Percentiles rank a stretch among this genome's conserved stretches.
Conservation (phyloP, 2,329 filamentous ascomycete species). For the Penicillium sp. region DNA sequence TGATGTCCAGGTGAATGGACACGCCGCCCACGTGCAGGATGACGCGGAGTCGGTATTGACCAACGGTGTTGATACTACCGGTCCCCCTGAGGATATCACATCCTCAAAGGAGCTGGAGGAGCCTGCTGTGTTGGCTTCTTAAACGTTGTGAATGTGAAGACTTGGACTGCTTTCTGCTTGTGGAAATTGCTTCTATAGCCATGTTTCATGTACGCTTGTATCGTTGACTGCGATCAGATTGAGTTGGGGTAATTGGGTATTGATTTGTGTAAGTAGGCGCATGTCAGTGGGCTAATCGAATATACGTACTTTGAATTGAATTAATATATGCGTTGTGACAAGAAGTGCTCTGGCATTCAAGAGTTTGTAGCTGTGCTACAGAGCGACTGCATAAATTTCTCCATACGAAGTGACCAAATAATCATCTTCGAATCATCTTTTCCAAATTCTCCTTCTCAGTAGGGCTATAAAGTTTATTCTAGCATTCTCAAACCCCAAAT, state of each 20-base stretch:
- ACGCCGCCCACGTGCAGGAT: background rate
- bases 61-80: background rate
- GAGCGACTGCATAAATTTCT: background rate
- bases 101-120: constrained; percentile 14
- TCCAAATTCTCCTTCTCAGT: background rate
- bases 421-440: background rate
- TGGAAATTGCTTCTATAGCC: constrained; percentile 3
- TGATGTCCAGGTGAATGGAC: constrained; percentile 36
- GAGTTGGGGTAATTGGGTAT: background rate
- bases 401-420: background rate
- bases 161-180: background rate
- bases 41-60: constrained; percentile 7
- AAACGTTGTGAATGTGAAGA: background rate
- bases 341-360: no score
- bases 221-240: background rate
- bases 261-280: background rate
- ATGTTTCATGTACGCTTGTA: constrained; percentile 7
- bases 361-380: no score
- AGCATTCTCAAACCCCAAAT: background rate
- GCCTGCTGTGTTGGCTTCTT: constrained; percentile 4
- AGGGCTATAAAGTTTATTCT: accelerated
- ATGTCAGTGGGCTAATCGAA: background rate
- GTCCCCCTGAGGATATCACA: constrained; percentile 12
- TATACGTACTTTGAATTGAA: background rate
- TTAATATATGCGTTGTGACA: background rate